phyloP scores from a whole-genome alignment of 2,329 filamentous ascomycete species.

The Dactylellina cionopaga region DNA sequence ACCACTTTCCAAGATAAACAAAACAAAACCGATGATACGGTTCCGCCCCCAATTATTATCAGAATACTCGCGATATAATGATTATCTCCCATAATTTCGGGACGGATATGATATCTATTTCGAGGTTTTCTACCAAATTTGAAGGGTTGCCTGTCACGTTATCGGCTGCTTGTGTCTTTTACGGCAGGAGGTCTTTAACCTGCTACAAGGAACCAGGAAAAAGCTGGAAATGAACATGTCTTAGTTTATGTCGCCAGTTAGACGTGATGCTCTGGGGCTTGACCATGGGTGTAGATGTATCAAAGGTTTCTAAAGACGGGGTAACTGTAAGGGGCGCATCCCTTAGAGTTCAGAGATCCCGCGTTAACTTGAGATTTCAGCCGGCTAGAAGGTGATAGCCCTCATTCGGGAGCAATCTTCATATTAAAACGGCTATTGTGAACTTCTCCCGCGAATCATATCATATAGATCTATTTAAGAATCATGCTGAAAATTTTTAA shows the following conservation, averaged over 20 bases:
- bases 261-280: conserved; percentile 16
- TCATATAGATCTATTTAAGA: too few relatives aligned
- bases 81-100: conserved; percentile 28
- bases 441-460: too few relatives aligned
- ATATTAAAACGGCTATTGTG: too few relatives aligned
- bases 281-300: not conserved
- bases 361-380: conserved; percentile 20
- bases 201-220: conserved; percentile 19
- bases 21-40: conserved; percentile 4
- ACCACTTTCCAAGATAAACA: not conserved
- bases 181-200: conserved; percentile 41
- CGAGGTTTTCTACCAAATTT: conserved; percentile 13
- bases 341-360: conserved; percentile 27
- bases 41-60: not conserved
- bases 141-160: conserved; percentile 23
- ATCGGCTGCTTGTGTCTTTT: conserved; percentile 19
- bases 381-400: too few relatives aligned
- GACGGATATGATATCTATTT: conserved; percentile 31
- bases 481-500: too few relatives aligned
- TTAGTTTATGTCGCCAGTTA: conserved; percentile 39
- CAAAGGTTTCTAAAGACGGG: conserved; percentile 5
- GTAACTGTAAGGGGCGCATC: conserved; percentile 35
- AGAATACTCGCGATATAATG: conserved; percentile 13
- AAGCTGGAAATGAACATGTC: conserved; percentile 47
- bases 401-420: too few relatives aligned